Evolutionary conservation across 2,329 filamentous ascomycete genomes (phyloP), one percentile per base, ranked within the genome.

Genomic region (Ophiostoma sp.): DNA sequence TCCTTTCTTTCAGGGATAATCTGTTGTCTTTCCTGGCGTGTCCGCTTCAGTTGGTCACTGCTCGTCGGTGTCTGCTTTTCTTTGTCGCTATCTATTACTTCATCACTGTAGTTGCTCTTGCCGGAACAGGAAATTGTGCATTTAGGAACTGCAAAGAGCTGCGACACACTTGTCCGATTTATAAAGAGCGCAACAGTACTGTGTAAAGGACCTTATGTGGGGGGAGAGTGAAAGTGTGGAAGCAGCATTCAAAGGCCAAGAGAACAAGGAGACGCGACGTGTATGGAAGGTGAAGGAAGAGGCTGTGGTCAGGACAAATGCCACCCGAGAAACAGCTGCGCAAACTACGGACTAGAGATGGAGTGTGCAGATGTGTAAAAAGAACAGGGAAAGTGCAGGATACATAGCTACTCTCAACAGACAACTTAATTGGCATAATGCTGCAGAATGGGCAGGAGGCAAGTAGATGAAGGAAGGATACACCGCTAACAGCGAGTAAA

Each of bases 101-200:
- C 23, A 57, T 27, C n/a, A 31, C 57, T 13, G 57, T 35, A 15
- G 23, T 33, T 17, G 57, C 20, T 31, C 10, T 7, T 17, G 57
- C 57, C 57, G 57, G 57, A 62, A 62, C 17, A 33, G 57, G 57
- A 62, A 33, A 62, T 35, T 62, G 15, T 62, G 23, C 57, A 13
- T 62, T 62, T 57, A 33, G 6, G 27, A 62, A n/a, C 27, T 62
- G 23, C 23, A n/a, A 0, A 15, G 4, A 15, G 52, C 3, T 27
- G 52, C 52, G 23, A 31, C 23, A 13, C 20, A 23, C n/a, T 17
- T 33, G 27, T 7, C 15, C 27, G 4, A 2, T 5, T 20, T 62
- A 33, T 20, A 17, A 3, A 62, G 13, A 62, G 4, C 7, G 57
- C 17, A 8, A 4, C n/a, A 27, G 8, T 57, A 31, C 27, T 31